Base-by-base conservation (phyloP, 306 rosid species). In the Quercus glauca region DNA sequence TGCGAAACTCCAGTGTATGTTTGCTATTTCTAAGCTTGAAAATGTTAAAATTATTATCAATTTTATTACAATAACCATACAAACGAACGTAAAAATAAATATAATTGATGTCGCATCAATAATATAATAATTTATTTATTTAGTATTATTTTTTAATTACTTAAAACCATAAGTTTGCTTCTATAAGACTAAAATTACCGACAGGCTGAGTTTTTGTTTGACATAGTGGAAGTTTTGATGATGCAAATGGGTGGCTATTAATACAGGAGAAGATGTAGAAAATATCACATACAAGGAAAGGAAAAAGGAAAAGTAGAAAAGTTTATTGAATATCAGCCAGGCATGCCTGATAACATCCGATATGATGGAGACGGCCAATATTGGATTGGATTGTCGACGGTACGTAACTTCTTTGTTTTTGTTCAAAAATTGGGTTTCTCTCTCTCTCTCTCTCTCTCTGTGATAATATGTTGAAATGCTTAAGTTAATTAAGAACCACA, bases 271-370 rank as follows among this genome's bases (percentile, higher is more conserved):
- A 90, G 84, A 18, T 92, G 94, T 73, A 84, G 77, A 55, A 90
- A 89, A 80, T 94, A 88, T 75, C 74, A 81, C 78, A 73, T 84
- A 64, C 14, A 60, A 11, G 98, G 94, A 1, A 67, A 80, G 14
- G 85, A 89, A 18, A 87, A 82, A 31, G 96, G 97, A 61, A 87
- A 72, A 14, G 78, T 80, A 1, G 90, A 84, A 17, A 75, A 87
- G 19, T 92, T 92, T 45, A 75, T 87, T 37, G 78, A 73, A 1
- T 61, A 71, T 45, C 69, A 88, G 28, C 94, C 94, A 3, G 93
- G 96, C 45, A 18, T 57, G 52, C 92, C 96, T 0, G 96, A 94
- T 29, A 92, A 92, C 67, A 94, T 89, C 78, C 90, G 81, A 55
- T 92, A 89, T 45, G 93, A 86, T 58, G 94, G 88, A 76, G 60